Base-by-base conservation (phyloP, 1,284 basidiomycete species). In the Leccinum griseonigrum region DNA sequence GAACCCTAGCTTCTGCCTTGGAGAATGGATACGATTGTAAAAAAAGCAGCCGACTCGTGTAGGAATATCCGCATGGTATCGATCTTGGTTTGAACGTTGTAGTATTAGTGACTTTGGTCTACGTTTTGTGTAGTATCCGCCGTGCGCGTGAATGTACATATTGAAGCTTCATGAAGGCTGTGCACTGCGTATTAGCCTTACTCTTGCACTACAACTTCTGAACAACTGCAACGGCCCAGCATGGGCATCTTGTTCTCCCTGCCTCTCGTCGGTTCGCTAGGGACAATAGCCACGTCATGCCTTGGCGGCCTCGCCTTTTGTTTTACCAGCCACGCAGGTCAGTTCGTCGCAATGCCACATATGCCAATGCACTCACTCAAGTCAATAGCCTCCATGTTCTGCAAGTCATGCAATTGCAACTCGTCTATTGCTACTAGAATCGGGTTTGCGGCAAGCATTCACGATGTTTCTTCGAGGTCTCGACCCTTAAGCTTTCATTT, bases 331-430 rank as follows among this genome's bases (percentile, higher is more conserved):
- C 92, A 90, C 43, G 93, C 93, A 70, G 91, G 90, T 87, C 61
- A 29, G 62, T 60, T 59, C 18, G 8, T 29, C 46, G 32, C 4
- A 4, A 16, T 29, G 26, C 14, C 13, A 54, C 29, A 10, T 11
- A 40, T 13, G n/a, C 22, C 22, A 22, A 8, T 3, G 0, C 29
- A 32, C 60, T 69, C 56, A 64, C 54, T 1, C 46, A 6, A 7
- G 60, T 54, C 58, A 40, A 60, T 61, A 85, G 95, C 96, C 10
- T 95, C 94, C 40, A 96, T 98, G 81, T 94, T 99, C 79, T 97
- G 90, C 85, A 97, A 97, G 82, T 96, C 94, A 60, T 99, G 97
- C 78, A 98, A 98, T 76, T 98, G 97, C 80, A 98, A 98, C 74
- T 97, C 95, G 9, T 97, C 95, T 1, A 98, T 99, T 68, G 97